Evolutionary conservation across 2,329 filamentous ascomycete genomes (phyloP).

Genomic region (Aspergillus pseudonomiae): DNA sequence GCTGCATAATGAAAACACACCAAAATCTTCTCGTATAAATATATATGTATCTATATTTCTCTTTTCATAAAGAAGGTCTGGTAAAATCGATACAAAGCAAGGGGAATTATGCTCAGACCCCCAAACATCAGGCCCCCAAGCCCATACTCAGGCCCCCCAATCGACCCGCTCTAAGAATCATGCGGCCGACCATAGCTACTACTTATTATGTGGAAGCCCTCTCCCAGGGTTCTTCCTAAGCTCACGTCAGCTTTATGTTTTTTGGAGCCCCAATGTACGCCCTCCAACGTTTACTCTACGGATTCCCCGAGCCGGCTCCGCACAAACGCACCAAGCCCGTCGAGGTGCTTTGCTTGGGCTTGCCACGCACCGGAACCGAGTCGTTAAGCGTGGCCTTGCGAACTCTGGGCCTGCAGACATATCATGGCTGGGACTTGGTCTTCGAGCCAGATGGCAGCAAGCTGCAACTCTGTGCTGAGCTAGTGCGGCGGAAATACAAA

Average conservation of each 20-base stretch:
- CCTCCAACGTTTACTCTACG: conserved; percentile 3
- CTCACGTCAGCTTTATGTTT: neutral
- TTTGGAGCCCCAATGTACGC: neutral
- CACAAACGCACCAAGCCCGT: conserved; percentile 20
- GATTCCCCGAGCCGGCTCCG: conserved; percentile 4
- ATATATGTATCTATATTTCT: too few relatives aligned
- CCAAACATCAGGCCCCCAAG: neutral
- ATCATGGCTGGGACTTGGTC: conserved; percentile 25
- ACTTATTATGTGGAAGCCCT: neutral
- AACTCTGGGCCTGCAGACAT: conserved; percentile 25
- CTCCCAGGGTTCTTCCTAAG: neutral
- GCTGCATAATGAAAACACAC: too few relatives aligned
- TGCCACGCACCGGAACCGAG: conserved; percentile 29
- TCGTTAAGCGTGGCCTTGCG: conserved; percentile 27
- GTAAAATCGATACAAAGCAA: too few relatives aligned
- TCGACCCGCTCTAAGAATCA: neutral
- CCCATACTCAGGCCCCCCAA: neutral
- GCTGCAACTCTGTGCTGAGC: conserved; percentile 11
- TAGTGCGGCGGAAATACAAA: conserved; percentile 17
- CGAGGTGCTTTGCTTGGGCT: conserved; percentile 27
- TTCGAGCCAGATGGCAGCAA: conserved; percentile 14
- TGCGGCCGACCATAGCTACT: neutral
- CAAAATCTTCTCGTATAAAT: too few relatives aligned
- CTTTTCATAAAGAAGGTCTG: too few relatives aligned
- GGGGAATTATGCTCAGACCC: neutral